Evolutionary conservation across 2,329 filamentous ascomycete species (phyloP).

Genomic region (Aspergillus arachidicola): DNA sequence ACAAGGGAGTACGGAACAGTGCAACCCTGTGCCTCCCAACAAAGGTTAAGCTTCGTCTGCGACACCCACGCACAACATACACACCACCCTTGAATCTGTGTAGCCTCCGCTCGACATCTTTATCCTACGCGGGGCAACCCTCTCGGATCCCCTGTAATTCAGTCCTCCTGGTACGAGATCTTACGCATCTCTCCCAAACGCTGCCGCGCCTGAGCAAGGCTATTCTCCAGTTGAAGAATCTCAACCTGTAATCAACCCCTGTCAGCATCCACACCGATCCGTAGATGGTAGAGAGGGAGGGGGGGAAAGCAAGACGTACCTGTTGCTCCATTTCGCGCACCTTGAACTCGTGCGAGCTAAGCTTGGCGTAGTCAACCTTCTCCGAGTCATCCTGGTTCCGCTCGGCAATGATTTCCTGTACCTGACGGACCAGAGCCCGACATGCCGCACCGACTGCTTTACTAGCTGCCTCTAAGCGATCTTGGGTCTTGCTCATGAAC

Average conservation of each 20-base stretch:
- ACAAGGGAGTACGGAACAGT: not conserved
- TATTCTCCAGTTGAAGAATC: constrained; percentile 92
- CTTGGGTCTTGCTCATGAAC: constrained; percentile 97
- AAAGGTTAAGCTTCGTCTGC: not conserved
- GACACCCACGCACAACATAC: not conserved
- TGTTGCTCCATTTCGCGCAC: constrained; percentile 99
- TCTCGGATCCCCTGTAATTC: constrained; percentile 11
- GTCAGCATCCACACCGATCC: not conserved
- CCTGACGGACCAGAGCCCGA: constrained; percentile 83
- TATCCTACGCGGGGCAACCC: not conserved
- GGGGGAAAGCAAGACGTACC: constrained; percentile 58
- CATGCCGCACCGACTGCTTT: constrained; percentile 92
- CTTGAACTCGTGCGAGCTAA: constrained; percentile 96
- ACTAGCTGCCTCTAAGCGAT: constrained; percentile 83
- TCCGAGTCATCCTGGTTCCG: constrained; percentile 77
- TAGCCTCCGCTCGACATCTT: not conserved
- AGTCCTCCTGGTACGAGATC: constrained; percentile 86
- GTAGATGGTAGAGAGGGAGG: constrained; percentile 1
- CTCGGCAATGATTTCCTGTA: constrained; percentile 91
- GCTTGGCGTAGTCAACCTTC: constrained; percentile 80
- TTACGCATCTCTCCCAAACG: constrained; percentile 97
- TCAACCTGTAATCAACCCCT: constrained; percentile 69
- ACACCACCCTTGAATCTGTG: too few relatives aligned
- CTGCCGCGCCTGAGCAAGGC: constrained; percentile 74
- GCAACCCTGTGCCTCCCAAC: not conserved